These are phyloP conservation scores for Puccinellia tenuiflora DNA, from an alignment of 176 grass and related monocot species.

Conservation along the genomic window DNA sequence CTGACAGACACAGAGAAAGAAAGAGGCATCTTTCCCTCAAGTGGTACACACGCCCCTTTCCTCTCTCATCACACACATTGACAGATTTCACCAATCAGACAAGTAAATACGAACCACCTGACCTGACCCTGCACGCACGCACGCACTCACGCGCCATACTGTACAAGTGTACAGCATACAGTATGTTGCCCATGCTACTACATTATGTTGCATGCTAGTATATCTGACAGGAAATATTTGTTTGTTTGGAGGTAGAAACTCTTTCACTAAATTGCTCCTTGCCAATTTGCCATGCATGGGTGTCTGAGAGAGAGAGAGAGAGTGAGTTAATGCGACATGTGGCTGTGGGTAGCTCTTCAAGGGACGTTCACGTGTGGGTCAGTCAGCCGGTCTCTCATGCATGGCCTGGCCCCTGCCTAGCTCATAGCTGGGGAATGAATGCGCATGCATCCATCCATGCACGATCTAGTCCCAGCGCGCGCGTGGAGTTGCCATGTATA, in stretches of 20 bases:
- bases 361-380: conserved; percentile 15
- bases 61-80: neutral
- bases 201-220: too few species aligned
- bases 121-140: conserved; percentile 1
- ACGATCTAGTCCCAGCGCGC: neutral
- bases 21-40: neutral
- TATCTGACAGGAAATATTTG: neutral
- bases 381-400: neutral
- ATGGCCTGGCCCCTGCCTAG: neutral
- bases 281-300: neutral
- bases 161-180: neutral
- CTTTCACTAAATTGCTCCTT: neutral
- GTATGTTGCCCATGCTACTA: neutral
- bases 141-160: neutral
- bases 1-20: conserved; percentile 7
- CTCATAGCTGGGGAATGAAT: conserved; percentile 13
- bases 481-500: neutral
- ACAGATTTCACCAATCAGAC: conserved; percentile 5
- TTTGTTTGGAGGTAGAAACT: neutral
- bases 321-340: neutral
- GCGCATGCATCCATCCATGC: neutral
- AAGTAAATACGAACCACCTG: conserved; percentile 33
- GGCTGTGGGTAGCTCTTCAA: neutral
- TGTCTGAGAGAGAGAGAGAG: neutral
- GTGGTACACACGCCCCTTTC: neutral